A percentile compares a stretch with the other conserved stretches of the same genome.
phyloP scores from a whole-genome alignment of 495 filamentous ascomycete species.

The Friedmanniomyces endolithicus region DNA sequence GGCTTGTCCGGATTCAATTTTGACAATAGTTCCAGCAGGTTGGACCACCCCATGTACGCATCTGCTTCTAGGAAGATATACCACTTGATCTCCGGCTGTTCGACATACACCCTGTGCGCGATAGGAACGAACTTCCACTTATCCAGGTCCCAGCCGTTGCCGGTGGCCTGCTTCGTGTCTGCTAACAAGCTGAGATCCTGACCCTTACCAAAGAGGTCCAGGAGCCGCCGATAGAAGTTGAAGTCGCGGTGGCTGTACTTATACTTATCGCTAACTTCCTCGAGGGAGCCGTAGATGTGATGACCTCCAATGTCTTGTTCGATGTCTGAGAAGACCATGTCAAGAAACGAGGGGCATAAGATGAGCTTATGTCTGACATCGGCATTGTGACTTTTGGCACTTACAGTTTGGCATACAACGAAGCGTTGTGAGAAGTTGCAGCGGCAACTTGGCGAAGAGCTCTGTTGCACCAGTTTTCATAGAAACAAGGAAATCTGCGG shows the following conservation, averaged over 20 bases:
- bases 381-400: too few relatives aligned
- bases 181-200: conserved; percentile 57
- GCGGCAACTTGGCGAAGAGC: conserved; percentile 19
- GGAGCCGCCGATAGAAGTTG: conserved; percentile 39
- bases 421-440: conserved; percentile 38
- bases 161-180: conserved; percentile 21
- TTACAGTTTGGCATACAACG: conserved; percentile 40
- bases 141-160: conserved; percentile 49
- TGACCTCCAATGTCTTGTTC: conserved; percentile 36
- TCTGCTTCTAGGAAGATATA: conserved; percentile 60
- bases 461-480: conserved; percentile 26
- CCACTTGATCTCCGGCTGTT: conserved; percentile 40
- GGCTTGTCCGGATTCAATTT: conserved; percentile 36
- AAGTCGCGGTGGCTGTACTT: conserved; percentile 35
- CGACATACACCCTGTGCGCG: conserved; percentile 36
- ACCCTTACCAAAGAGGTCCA: conserved; percentile 47
- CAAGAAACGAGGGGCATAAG: too few relatives aligned
- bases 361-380: too few relatives aligned
- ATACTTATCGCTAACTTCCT: conserved; percentile 29
- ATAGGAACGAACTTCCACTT: conserved; percentile 63
- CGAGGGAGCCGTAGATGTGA: conserved; percentile 38
- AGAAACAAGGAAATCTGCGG: conserved; percentile 21
- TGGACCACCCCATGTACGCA: conserved; percentile 50
- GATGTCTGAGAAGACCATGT: conserved; percentile 44
- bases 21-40: conserved; percentile 41